Evolutionary conservation across 257 asterid species (phyloP), one percentile per base, ranked within the genome.

Genomic region (Forsythia viridissima): DNA sequence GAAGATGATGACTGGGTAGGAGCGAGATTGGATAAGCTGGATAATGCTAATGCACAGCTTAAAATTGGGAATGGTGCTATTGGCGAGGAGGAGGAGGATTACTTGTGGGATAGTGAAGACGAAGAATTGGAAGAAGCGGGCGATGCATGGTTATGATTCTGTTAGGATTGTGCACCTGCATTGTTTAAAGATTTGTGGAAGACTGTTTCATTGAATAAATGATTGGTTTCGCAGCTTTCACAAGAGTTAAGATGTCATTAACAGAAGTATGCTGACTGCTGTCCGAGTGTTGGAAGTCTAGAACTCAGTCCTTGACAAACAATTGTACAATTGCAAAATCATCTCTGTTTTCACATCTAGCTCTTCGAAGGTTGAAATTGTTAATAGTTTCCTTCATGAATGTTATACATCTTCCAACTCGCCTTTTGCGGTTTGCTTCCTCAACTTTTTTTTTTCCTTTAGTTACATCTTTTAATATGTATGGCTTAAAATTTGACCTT

Each of bases 71-170:
- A 67, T 30, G 70, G 74, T 44, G 30, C 18, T 48, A 80, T 74
- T 36, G 78, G 80, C 18, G 91, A 86, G 21, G 87, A 85, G 10
- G 90, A 84, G 13, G 86, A 71, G 57, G 92, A 85, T 85, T 92
- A 85, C 48, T 75, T 82, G 2, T 77, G 79, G 75, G 90, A 88
- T 70, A 85, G 89, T 76, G 92, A 86, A 11, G 94, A 87, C 24
- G 93, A 89, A 38, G 82, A 81, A 69, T 75, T 80, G 37, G 52
- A 61, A 61, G 89, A 83, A 71, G 80, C 15, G 30, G 68, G 71
- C 70, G 79, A 67, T 85, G 73, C 71, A 42, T 80, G 71, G 74
- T 80, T 79, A 44, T 82, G 74, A 80, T 41, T 43, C 16, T 42
- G 40, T 61, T 70, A 80, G 69, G 40, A 12, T 15, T 75, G 43